phyloP scores from a whole-genome alignment of 768 basidiomycete species.

The Dacryopinax primogenitus region DNA sequence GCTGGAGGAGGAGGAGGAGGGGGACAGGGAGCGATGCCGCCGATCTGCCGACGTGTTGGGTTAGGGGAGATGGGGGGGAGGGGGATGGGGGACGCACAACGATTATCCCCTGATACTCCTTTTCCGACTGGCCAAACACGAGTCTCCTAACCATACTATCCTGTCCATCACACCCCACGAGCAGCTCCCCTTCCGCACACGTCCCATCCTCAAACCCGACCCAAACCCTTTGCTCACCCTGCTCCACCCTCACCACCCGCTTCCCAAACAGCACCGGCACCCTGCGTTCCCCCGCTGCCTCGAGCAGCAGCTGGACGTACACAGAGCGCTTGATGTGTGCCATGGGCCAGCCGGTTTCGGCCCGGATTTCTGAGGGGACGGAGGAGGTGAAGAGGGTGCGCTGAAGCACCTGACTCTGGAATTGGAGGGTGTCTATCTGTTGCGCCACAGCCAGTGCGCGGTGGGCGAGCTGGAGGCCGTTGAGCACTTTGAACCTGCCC shows the following conservation, averaged over 20 bases:
- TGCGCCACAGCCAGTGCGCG: neutral
- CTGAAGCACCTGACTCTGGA: neutral
- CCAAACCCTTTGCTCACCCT: slow-evolving; percentile 23
- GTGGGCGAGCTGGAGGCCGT: neutral
- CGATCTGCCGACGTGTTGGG: slow-evolving; percentile 13
- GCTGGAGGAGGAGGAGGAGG: neutral
- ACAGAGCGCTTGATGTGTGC: neutral
- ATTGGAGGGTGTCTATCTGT: neutral
- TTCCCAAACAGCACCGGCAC: slow-evolving; percentile 29
- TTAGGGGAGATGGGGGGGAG: slow-evolving; percentile 25
- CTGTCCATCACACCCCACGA: slow-evolving; percentile 36
- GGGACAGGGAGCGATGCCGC: neutral
- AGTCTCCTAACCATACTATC: slow-evolving; percentile 31
- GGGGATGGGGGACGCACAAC: slow-evolving; percentile 23
- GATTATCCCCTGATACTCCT: slow-evolving; percentile 30
- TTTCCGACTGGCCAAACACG: slow-evolving; percentile 29
- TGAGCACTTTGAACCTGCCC: slow-evolving; percentile 4
- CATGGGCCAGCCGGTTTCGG: neutral
- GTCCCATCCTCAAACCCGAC: slow-evolving; percentile 30
- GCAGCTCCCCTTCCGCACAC: slow-evolving; percentile 29
- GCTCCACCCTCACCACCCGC: slow-evolving; percentile 26
- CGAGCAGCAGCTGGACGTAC: slow-evolving; percentile 21
- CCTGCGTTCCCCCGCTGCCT: slow-evolving; percentile 25
- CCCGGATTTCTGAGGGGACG: neutral
- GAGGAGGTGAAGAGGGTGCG: neutral